Percentiles rank a stretch among this genome's conserved stretches.
Conservation (phyloP, 2,329 filamentous ascomycete genomes). For the Chaetomium strumarium region DNA sequence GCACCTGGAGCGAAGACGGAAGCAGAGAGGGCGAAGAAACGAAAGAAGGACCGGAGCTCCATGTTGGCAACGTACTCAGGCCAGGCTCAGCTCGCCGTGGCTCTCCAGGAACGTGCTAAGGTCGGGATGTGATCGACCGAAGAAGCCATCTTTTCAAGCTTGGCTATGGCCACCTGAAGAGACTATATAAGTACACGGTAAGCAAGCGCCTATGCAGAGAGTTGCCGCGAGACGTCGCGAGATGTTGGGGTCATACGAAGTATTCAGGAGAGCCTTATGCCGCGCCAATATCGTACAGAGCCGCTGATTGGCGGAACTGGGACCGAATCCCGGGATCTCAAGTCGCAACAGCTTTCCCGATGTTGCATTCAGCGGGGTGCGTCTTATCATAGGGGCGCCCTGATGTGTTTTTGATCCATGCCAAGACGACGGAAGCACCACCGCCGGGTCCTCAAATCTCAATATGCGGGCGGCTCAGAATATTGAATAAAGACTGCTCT, state of each 20-base stretch:
- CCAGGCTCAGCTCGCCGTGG: neutral
- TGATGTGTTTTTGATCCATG: constrained; percentile 16
- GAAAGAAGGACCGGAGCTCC: constrained; percentile 17
- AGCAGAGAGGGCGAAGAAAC: constrained; percentile 14
- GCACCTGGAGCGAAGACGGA: constrained; percentile 22
- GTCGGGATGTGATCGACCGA: neutral
- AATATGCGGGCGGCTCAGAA: too few species aligned
- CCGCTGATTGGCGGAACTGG: constrained; percentile 22
- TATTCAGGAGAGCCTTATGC: constrained; percentile 6
- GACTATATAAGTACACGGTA: neutral
- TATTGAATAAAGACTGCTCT: neutral
- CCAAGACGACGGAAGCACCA: constrained; percentile 18
- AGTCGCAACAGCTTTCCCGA: neutral
- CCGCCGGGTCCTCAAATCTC: constrained; percentile 1
- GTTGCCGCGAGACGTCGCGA: too few species aligned
- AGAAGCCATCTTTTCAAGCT: neutral
- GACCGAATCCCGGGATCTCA: neutral
- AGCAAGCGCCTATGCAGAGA: too few species aligned
- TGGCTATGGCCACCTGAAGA: neutral
- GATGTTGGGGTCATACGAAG: too few species aligned
- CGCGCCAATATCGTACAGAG: constrained; percentile 5
- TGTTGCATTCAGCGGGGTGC: constrained; percentile 18
- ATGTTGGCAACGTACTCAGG: constrained; percentile 11
- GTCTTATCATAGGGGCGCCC: neutral
- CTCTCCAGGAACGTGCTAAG: neutral